Base-by-base conservation (phyloP, 1,284 basidiomycete species). In the Chondrostereum purpureum region DNA sequence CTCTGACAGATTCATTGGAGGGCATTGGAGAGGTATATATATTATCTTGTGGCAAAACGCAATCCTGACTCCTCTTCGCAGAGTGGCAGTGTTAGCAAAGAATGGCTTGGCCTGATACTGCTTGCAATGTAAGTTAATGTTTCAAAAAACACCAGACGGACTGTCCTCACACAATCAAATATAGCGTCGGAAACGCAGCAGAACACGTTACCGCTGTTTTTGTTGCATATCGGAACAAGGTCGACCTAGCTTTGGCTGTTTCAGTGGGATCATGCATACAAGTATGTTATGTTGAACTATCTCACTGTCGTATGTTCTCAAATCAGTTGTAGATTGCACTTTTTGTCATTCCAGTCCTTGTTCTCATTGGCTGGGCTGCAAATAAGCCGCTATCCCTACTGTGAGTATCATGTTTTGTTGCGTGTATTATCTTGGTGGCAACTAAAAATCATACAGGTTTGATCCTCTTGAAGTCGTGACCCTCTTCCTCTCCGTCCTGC, bases 181-280 rank as follows among this genome's bases (percentile, higher is more conserved):
- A n/a, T n/a, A 31, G 27, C 39, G 75, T 81, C 47, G 74, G 77
- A 44, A 86, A 84, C 54, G 76, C 78, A 1, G 79, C 80, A 3
- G 81, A 84, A 59, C 79, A 83, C 55, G 70, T 77, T 39, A 80
- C 80, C 0, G 79, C 80, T 12, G 79, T 84, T 45, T 75, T 78
- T 5, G 80, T 84, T n/a, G 79, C 80, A 0, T 65, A 70, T 50
- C 83, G 83, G 60, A 64, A 72, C 48, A 67, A 74, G 58, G 67
- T 77, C 59, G 69, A 75, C 62, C 58, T 75, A 39, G 66, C 69
- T 20, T 73, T 81, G 66, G 71, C 69, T 13, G 79, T 83, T 36
- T 80, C 81, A 2, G 75, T 84, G 21, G 81, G 80, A 3, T 77
- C 74, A 19, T 80, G 77, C 42, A 82, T 85, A 48, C 82, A 85